Evolutionary conservation across 2,329 filamentous ascomycete genomes (phyloP), one percentile per base, ranked within the genome.

Genomic region (Myrmaecium sp.): DNA sequence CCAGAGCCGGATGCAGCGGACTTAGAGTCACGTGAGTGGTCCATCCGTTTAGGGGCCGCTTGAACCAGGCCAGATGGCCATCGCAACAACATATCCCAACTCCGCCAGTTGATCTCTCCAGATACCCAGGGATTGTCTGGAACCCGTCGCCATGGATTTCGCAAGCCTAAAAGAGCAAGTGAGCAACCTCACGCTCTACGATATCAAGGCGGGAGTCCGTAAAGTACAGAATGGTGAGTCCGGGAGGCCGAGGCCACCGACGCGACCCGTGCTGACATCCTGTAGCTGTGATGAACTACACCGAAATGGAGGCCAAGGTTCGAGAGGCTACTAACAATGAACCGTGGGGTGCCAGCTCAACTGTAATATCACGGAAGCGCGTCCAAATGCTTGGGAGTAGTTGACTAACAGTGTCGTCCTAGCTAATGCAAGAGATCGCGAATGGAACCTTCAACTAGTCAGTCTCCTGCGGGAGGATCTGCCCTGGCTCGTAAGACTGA

Each of bases 281-380:
- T 32, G 36, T 44, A 93, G 83, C 83, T 38, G 83, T 93, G 33
- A 93, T 94, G 84, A 94, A 93, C 58, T 93, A 86, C 54, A 93
- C 84, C 21, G 84, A 94, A 49, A 86, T 89, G 79, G 81, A 91
- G 57, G 54, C 67, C 31, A 74, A 74, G 58, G 65, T 64, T 36
- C 78, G 89, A 54, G 89, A 98, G 64, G 89, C 89, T 16, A 98
- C 89, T 19, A 98, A 98, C 58, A 95, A 95, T 53, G 89, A 98
- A 54, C 89, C 89, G 30, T 98, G 89, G 89, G n/a, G n/a, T n/a
- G n/a, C n/a, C n/a, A n/a, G n/a, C n/a, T n/a, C n/a, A n/a, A n/a
- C n/a, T n/a, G n/a, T n/a, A n/a, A 13, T 13, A 8, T 5, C 11
- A 18, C 14, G 12, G 14, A 10, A 14, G 13, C 11, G 16, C 10